Base-by-base conservation (phyloP, 352 stramenopile species). In the Pseudoperonospora humuli region DNA sequence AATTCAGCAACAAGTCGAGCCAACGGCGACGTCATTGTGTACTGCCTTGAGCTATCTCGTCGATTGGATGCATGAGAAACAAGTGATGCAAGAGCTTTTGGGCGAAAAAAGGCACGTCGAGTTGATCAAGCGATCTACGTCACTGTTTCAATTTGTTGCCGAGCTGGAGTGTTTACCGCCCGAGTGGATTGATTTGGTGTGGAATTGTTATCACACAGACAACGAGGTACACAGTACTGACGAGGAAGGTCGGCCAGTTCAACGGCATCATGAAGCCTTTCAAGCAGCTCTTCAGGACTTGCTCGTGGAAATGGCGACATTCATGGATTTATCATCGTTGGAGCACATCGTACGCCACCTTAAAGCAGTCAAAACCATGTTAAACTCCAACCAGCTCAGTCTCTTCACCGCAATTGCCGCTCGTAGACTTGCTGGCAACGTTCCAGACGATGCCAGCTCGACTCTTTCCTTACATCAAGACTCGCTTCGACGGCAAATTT, bases 71-170 rank as follows among this genome's bases (percentile, higher is more conserved):
- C 45, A 66, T 8, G 50, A 73, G 5, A 67, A 68, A 19, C 35
- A 50, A 13, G 8, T 90, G 10, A 39, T 85, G 19, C 59, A 69
- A 5, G 50, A 77, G 23, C 42, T 90, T 0, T 72, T 90, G 5
- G 75, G 75, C 2, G 64, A 76, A 11, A 80, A 67, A 17, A 75
- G 83, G 24, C 78, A 90, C 39, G 59, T 72, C 0, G 75, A 90
- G 34, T 50, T 90, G 5, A 55, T 90, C 36, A 87, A 87, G 34
- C 56, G 78, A 5, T 67, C 58, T 0, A 57, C 62, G 0, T 66
- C 78, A 1, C 33, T 90, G n/a, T 76, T 87, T 17, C 71, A 75
- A 18, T 86, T 86, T 33, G 57, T 52, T 5, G 62, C 56, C 3
- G 55, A 65, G 21, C 27, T 75, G 10, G 62, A 69, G 26, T 49